phyloP scores from a whole-genome alignment of 208 protist genomes.

The Zelonia costaricensis region DNA sequence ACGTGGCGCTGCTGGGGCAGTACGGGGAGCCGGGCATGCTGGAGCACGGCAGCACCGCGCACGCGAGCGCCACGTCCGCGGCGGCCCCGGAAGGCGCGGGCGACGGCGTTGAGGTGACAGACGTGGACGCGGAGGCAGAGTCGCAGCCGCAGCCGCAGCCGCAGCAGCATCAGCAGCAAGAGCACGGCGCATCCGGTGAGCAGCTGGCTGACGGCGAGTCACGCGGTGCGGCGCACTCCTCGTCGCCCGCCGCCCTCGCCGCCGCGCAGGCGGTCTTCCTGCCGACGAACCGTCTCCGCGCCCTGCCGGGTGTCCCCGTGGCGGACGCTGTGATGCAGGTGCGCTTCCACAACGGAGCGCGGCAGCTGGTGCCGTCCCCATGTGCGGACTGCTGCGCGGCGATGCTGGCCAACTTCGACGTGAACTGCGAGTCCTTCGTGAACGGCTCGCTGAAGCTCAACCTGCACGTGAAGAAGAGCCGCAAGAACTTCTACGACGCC shows the following conservation, averaged over 20 bases:
- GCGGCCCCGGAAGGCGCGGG: background rate
- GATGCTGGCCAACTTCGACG: constrained; percentile 42
- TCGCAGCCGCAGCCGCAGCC: too few species aligned
- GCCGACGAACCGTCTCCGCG: too few species aligned
- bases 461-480: constrained; percentile 75
- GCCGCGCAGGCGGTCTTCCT: background rate
- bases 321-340: constrained; percentile 33
- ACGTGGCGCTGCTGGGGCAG: constrained; percentile 35
- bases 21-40: constrained; percentile 54
- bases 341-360: constrained; percentile 47
- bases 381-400: constrained; percentile 43
- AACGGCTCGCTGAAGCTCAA: constrained; percentile 59
- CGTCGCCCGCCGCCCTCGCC: background rate
- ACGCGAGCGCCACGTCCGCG: background rate
- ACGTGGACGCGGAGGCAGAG: constrained; percentile 10
- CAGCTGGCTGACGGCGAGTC: background rate
- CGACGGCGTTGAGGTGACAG: background rate
- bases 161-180: too few species aligned
- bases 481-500: constrained; percentile 76
- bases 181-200: too few species aligned
- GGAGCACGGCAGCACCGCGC: background rate
- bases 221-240: too few species aligned
- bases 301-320: constrained; percentile 7
- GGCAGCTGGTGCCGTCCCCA: constrained; percentile 36
- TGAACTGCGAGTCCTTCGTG: constrained; percentile 47